These are phyloP conservation scores for Metschnikowia kunwiensis DNA, from an alignment of 805 yeast species.

Conservation along the genomic window DNA sequence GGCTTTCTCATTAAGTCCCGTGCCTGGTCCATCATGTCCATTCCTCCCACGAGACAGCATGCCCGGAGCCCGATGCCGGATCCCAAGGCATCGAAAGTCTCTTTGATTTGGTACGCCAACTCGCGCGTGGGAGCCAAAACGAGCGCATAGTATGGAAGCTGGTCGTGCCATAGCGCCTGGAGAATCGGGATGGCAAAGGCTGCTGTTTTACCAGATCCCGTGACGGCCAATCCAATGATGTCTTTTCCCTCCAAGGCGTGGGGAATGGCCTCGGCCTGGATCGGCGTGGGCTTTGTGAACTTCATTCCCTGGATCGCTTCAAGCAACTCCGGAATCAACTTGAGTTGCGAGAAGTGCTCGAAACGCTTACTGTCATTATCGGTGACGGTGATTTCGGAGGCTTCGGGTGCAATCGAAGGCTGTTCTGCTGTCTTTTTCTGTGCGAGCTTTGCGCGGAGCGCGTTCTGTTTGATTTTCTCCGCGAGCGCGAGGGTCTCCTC, in stretches of 20 bases:
- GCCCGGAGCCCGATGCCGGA: constrained; percentile 88
- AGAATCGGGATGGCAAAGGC: constrained; percentile 96
- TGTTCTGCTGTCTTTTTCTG: constrained; percentile 16
- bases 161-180: constrained; percentile 86
- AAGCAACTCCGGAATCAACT: constrained; percentile 71
- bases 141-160: constrained; percentile 82
- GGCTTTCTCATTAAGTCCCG: constrained; percentile 92
- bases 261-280: constrained; percentile 88
- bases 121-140: constrained; percentile 87
- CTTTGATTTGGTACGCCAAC: constrained; percentile 83
- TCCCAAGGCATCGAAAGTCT: constrained; percentile 93
- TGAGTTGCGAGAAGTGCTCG: constrained; percentile 51
- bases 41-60: constrained; percentile 91
- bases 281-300: constrained; percentile 84
- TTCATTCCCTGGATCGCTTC: constrained; percentile 77
- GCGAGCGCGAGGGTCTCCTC: constrained; percentile 49
- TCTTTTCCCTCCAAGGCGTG: constrained; percentile 88
- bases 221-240: constrained; percentile 93
- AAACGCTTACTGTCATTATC: constrained; percentile 21
- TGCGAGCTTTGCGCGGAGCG: constrained; percentile 24
- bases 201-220: constrained; percentile 98
- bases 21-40: constrained; percentile 98
- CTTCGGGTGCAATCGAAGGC: constrained; percentile 13
- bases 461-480: constrained; percentile 46
- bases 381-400: constrained; percentile 18